Base-by-base conservation (phyloP, 768 basidiomycete species). In the Harrya chromipes region DNA sequence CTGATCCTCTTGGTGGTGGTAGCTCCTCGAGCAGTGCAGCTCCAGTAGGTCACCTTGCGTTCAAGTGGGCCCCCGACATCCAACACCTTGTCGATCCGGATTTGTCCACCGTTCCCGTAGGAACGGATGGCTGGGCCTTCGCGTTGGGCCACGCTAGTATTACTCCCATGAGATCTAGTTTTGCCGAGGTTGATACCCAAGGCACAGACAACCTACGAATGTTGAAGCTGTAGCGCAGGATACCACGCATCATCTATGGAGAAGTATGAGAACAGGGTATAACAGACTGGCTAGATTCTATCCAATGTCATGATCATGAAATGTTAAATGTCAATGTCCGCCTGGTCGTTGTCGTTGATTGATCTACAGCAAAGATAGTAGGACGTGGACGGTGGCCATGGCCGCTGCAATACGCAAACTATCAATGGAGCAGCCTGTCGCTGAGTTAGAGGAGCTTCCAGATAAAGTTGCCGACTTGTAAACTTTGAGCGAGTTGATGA, bases 81-180 rank as follows among this genome's bases (percentile, higher is more conserved):
- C 70, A 70, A n/a, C 74, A 72, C 11, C 71, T 94, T 13, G 76
- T 94, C 38, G 74, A 72, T 38, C 90, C 90, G 2, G 65, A 75
- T 13, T 53, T 74, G 40, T 75, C 79, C 3, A 64, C 64, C 16
- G 69, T 93, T n/a, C 88, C 90, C 2, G 71, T 79, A 47, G 92
- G 90, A 4, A 83, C 87, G 10, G 93, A 97, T 66, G 82, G 80
- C 0, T 91, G 88, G 87, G 90, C 88, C 14, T 71, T 94, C 27
- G 71, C 74, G 49, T 74, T 82, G 50, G 88, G 85, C 5, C 80
- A 73, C 56, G 84, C 80, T 29, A 87, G 86, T 55, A 82, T 94
- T 3, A 91, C 90, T 20, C 89, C 91, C 4, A 67, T 93, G 46
- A 76, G 81, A 47, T 83, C 91, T 14, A 74, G 78, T 49, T 92